Base-by-base conservation (phyloP, 768 basidiomycete species). In the Kwoniella europaea region DNA sequence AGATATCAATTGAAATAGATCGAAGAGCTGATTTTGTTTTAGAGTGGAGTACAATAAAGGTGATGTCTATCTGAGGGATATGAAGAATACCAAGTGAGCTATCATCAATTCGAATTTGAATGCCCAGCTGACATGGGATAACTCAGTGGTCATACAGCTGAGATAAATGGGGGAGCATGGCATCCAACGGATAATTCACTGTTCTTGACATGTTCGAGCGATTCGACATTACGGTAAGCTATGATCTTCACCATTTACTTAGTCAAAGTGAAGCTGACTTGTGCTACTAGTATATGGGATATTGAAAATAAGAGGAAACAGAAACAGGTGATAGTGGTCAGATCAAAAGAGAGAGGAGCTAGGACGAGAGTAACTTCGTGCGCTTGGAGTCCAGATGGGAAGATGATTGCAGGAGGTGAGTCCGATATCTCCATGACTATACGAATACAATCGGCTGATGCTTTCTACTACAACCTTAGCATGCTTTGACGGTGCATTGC, bases 21-120 rank as follows among this genome's bases (percentile, higher is more conserved):
- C 35, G 7, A 35, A 6, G 7, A 35, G 46, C 72, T 76, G 68
- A 68, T 57, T 16, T 20, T 43, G 35, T 41, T 53, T 10, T 54
- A 68, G 85, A 29, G 81, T 83, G 1, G 84, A 84, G 67, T 86
- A 79, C 82, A 87, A 93, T 80, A 98, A 98, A 85, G 97, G 97
- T 43, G 97, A 99, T 85, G 93, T 92, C 70, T 99, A 98, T 83
- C 92, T 99, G 75, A 91, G 97, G 67, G 97, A 99, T 85, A 95
- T 99, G 92, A 93, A 93, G 84, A 91, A 98, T 81, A 99, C 97
- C n/a, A 88, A 91, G 96, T 96, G 77, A 74, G 94, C 41, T 86
- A 6, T 9, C 43, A 61, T 61, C 1, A 44, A 1, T 5, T n/a
- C 16, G 4, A 20, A 2, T 43, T n/a, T 12, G 1, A 27, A 52